Percentiles rank a stretch among this genome's conserved stretches.
Conservation (phyloP, 2,329 filamentous ascomycete genomes). For the Elsinoe necatrix region DNA sequence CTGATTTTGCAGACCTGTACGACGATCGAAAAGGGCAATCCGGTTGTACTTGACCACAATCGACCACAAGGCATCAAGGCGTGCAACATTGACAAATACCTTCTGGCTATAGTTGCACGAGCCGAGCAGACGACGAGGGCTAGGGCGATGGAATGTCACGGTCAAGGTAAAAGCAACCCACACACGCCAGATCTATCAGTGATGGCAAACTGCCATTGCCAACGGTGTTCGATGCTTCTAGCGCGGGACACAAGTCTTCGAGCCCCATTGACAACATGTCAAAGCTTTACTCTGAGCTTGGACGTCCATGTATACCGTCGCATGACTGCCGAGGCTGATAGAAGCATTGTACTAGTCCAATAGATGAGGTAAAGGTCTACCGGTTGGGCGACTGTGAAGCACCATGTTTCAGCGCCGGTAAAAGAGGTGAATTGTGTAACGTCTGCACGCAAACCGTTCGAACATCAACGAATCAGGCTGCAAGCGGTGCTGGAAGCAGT, state of each 20-base stretch:
- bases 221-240: neutral
- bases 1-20: neutral
- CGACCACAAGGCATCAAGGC: neutral
- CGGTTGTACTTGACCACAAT: neutral
- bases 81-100: constrained; percentile 10
- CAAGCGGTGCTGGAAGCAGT: neutral
- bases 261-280: constrained; percentile 10
- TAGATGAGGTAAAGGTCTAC: constrained; percentile 11
- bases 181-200: neutral
- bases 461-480: neutral
- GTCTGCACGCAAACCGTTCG: constrained; percentile 4
- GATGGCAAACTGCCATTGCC: neutral
- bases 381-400: constrained; percentile 10
- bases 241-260: neutral
- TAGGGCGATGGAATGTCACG: neutral
- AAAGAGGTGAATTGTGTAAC: neutral
- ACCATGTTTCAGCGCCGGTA: constrained; percentile 5
- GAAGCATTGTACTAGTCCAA: constrained; percentile 5
- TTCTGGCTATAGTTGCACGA: neutral
- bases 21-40: neutral
- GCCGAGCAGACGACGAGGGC: neutral
- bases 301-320: constrained; percentile 1
- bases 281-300: neutral
- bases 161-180: neutral
- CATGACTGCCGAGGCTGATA: neutral